phyloP scores from a whole-genome alignment of 2,329 filamentous ascomycete genomes.

The Colletotrichum sp. region DNA sequence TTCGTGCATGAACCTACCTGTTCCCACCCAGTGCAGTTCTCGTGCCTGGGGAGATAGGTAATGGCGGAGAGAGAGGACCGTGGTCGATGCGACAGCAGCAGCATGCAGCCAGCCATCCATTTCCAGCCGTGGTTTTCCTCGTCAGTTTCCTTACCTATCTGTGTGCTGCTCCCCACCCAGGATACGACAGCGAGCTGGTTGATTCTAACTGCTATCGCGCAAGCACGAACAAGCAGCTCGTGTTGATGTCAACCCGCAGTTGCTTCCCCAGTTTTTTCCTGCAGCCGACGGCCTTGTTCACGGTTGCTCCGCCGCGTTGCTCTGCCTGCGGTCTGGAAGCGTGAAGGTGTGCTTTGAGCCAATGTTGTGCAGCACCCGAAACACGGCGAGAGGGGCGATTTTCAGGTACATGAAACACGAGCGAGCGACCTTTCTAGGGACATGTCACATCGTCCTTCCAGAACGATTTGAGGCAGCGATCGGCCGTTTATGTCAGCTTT shows the following conservation, averaged over 20 bases:
- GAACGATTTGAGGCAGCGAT: conserved; percentile 21
- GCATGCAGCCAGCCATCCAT: conserved; percentile 20
- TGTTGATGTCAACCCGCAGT: conserved; percentile 21
- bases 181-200: not conserved
- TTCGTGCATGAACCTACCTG: conserved; percentile 16
- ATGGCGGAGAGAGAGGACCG: not conserved
- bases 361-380: conserved; percentile 31
- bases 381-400: conserved; percentile 26
- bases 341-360: conserved; percentile 12
- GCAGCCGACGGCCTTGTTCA: conserved; percentile 9
- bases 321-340: conserved; percentile 9
- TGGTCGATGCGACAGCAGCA: conserved; percentile 13
- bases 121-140: conserved; percentile 1
- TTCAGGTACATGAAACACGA: conserved; percentile 31
- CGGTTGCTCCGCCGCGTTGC: conserved; percentile 8
- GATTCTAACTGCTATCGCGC: not conserved
- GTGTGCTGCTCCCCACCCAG: not conserved
- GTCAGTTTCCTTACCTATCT: not conserved
- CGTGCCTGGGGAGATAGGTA: not conserved
- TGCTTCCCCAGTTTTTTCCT: conserved; percentile 13
- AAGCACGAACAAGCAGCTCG: conserved; percentile 9
- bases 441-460: conserved; percentile 25
- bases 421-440: not conserved
- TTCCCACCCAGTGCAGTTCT: not conserved
- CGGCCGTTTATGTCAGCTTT: conserved; percentile 15